phyloP scores from a whole-genome alignment of 805 yeast genomes.

The Danielia oregonensis region DNA sequence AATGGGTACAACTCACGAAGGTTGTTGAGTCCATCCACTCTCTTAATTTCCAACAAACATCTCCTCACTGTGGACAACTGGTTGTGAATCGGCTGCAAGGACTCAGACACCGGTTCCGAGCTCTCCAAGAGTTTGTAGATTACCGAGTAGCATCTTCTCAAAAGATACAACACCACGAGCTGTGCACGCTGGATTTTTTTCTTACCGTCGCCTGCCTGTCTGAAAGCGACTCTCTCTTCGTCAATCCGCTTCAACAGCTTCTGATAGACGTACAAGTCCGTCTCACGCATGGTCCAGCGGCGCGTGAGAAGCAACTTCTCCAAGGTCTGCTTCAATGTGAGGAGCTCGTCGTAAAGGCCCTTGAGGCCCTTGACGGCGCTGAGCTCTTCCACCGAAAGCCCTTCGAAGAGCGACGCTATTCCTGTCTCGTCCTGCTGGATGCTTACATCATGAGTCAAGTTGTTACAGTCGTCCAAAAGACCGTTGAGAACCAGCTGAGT shows the following conservation, averaged over 20 bases:
- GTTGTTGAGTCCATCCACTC: constrained; percentile 87
- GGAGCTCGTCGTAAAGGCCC: constrained; percentile 58
- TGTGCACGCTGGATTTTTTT: constrained; percentile 30
- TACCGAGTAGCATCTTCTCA: constrained; percentile 87
- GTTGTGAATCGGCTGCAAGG: constrained; percentile 89
- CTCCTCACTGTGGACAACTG: constrained; percentile 89
- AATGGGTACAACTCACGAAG: constrained; percentile 92
- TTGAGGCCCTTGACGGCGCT: constrained; percentile 26
- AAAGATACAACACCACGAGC: constrained; percentile 61
- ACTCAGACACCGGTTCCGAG: constrained; percentile 93
- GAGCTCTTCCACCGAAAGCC: constrained; percentile 16
- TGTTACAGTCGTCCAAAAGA: constrained; percentile 78
- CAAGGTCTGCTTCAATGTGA: constrained; percentile 64
- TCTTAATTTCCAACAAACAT: constrained; percentile 82
- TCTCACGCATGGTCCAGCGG: constrained; percentile 96
- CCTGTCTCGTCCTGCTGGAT: constrained; percentile 36
- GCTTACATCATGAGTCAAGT: constrained; percentile 63
- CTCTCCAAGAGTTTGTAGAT: constrained; percentile 86
- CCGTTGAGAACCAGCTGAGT: constrained; percentile 59
- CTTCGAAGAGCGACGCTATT: constrained; percentile 21
- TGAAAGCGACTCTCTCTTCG: constrained; percentile 52
- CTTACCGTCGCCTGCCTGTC: constrained; percentile 3
- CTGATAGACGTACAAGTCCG: constrained; percentile 86
- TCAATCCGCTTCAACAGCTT: constrained; percentile 71
- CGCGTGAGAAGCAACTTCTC: constrained; percentile 86